Evolutionary conservation across 768 basidiomycete genomes (phyloP), one percentile per base, ranked within the genome.

Genomic region (Podaxis sp.): DNA sequence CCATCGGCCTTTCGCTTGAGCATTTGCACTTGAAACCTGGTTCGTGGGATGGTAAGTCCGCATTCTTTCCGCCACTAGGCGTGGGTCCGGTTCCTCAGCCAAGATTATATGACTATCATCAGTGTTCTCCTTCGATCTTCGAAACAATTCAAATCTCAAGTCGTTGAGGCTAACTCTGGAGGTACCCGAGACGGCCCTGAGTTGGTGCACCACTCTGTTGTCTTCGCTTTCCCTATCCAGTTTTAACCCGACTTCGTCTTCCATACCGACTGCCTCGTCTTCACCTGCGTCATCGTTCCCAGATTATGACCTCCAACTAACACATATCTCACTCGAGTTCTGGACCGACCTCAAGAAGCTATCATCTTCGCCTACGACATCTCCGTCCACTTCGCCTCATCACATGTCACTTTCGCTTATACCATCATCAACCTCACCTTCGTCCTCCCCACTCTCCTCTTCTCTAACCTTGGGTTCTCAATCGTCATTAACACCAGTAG

Each of bases 21-120:
- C 75, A 77, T 64, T 74, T 81, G 48, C 78, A 80, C 65, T 72
- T 81, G 63, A 81, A 81, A 63, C 78, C 79, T 36, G 79, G 77
- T 4, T 67, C 70, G 53, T 79, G 76, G 74, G 70, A 74, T 65
- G 78, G 78, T 78, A 69, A 72, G 72, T 70, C 59, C 24, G 20
- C 12, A 38, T 59, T 62, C 48, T 49, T 50, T 60, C 50, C n/a
- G 33, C 17, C 24, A 36, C 50, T 49, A 13, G 26, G 20, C 13
- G 10, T 2, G 12, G 20, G 49, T 12, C 15, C 26, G 26, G 26
- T 12, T 13, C 51, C 24, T 58, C 33, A 26, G 20, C 44, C 15
- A 37, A 22, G 40, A 36, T 26, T 11, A 33, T 46, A 54, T 64
- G 20, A 46, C 36, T 46, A 20, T 22, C 12, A 28, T 41, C 28